Evolutionary conservation across 2,329 filamentous ascomycete species (phyloP).

Genomic region (Phoma sp.): DNA sequence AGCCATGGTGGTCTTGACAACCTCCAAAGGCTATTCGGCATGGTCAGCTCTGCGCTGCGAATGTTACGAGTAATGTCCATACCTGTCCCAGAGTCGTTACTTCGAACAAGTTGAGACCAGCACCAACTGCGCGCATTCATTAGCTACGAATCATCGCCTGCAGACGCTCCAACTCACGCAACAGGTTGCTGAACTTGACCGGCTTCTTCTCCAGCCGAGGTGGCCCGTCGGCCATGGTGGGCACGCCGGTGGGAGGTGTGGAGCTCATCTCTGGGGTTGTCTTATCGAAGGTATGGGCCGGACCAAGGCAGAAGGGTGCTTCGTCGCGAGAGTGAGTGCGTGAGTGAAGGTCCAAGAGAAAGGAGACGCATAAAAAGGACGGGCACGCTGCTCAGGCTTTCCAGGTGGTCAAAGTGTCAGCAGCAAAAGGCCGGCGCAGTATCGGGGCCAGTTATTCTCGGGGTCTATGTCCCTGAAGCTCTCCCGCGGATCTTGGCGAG

Average conservation of each 20-base stretch:
- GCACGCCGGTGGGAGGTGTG: slow-evolving; percentile 55
- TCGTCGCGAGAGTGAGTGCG: slow-evolving; percentile 67
- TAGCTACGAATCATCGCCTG: neutral
- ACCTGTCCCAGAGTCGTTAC: slow-evolving; percentile 74
- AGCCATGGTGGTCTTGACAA: slow-evolving; percentile 99
- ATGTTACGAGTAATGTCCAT: too few relatives aligned
- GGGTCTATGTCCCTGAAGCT: slow-evolving; percentile 10
- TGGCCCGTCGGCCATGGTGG: slow-evolving; percentile 51
- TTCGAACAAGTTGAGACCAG: slow-evolving; percentile 95
- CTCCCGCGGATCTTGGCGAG: slow-evolving; percentile 15
- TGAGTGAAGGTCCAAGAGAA: slow-evolving; percentile 25
- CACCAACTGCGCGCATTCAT: slow-evolving; percentile 70
- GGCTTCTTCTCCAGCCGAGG: slow-evolving; percentile 94
- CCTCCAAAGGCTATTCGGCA: slow-evolving; percentile 82
- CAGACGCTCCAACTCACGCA: slow-evolving; percentile 61
- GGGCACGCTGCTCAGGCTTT: slow-evolving; percentile 18
- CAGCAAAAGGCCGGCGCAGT: slow-evolving; percentile 13
- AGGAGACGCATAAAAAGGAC: slow-evolving; percentile 9
- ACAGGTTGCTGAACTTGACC: slow-evolving; percentile 98
- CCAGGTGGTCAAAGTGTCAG: slow-evolving; percentile 31
- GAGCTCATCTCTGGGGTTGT: slow-evolving; percentile 62
- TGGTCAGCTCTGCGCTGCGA: slow-evolving; percentile 54
- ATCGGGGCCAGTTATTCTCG: slow-evolving; percentile 21
- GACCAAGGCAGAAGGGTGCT: slow-evolving; percentile 97
- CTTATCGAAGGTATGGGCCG: slow-evolving; percentile 71